These are phyloP conservation scores for Pyrus bretschneideri DNA, from an alignment of 306 rosid species.

Conservation along the genomic window DNA sequence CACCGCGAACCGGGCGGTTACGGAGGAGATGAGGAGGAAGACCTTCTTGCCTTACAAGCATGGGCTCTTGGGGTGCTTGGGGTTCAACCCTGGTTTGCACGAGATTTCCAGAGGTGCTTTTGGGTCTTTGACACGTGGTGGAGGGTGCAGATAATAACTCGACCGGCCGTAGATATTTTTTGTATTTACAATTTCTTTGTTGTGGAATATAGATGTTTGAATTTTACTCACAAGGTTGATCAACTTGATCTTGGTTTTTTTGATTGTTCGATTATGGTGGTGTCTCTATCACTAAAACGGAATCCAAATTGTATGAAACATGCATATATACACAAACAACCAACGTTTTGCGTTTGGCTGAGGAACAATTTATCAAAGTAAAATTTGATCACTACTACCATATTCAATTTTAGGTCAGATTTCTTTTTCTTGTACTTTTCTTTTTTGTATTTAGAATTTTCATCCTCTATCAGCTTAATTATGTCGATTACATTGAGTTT, in stretches of 20 bases:
- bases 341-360: neutral
- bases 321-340: neutral
- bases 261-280: constrained; percentile 1
- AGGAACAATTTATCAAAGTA: neutral
- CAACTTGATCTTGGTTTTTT: constrained; percentile 1
- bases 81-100: constrained; percentile 56
- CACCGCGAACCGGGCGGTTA: constrained; percentile 76
- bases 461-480: neutral
- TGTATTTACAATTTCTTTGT: neutral
- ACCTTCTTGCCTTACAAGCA: constrained; percentile 84
- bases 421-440: no score
- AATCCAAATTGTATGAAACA: neutral
- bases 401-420: no score
- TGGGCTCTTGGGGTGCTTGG: constrained; percentile 75
- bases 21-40: constrained; percentile 84
- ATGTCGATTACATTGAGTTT: neutral
- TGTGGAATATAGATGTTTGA: neutral
- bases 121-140: constrained; percentile 59
- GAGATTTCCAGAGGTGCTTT: constrained; percentile 37
- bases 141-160: constrained; percentile 21
- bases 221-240: neutral
- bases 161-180: neutral
- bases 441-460: no score
- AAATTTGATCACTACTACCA: neutral
- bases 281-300: neutral